Percentiles rank a stretch among this genome's conserved stretches.
phyloP scores from a whole-genome alignment of 2,329 filamentous ascomycete genomes.

The Colletotrichum cuscutae region DNA sequence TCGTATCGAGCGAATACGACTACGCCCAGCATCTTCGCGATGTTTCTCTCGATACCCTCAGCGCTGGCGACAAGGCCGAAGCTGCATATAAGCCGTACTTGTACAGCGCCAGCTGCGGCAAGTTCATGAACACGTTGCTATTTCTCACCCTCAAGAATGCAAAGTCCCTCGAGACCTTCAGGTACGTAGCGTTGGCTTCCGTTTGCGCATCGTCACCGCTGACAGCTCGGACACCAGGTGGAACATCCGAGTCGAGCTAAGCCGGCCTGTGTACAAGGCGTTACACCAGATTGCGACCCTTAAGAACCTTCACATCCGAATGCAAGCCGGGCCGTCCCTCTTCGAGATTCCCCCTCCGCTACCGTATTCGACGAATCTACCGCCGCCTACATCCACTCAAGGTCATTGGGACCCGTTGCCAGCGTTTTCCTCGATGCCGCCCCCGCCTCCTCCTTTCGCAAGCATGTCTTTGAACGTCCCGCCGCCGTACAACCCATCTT shows the following conservation, averaged over 20 bases:
- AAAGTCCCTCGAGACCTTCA: conserved; percentile 65
- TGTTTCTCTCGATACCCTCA: conserved; percentile 66
- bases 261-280: conserved; percentile 65
- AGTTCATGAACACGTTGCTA: conserved; percentile 72
- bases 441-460: conserved; percentile 15
- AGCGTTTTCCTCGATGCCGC: conserved; percentile 39
- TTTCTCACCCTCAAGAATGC: conserved; percentile 66
- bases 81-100: conserved; percentile 63
- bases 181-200: conserved; percentile 49
- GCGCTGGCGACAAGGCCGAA: conserved; percentile 63
- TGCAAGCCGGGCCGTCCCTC: conserved; percentile 67
- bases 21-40: conserved; percentile 68
- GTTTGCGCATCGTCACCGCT: background rate
- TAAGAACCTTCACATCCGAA: conserved; percentile 64
- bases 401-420: conserved; percentile 31
- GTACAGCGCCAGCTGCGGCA: conserved; percentile 66
- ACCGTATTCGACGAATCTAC: conserved; percentile 43
- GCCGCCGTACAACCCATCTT: conserved; percentile 35
- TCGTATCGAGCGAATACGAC: conserved; percentile 71
- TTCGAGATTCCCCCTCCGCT: conserved; percentile 62
- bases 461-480: conserved; percentile 23
- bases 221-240: conserved; percentile 53
- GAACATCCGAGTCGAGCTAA: conserved; percentile 73
- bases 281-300: conserved; percentile 65
- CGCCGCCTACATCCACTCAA: conserved; percentile 34